Base-by-base conservation (phyloP, 2,329 filamentous ascomycete genomes). In the Dothiorella sarmentorum region DNA sequence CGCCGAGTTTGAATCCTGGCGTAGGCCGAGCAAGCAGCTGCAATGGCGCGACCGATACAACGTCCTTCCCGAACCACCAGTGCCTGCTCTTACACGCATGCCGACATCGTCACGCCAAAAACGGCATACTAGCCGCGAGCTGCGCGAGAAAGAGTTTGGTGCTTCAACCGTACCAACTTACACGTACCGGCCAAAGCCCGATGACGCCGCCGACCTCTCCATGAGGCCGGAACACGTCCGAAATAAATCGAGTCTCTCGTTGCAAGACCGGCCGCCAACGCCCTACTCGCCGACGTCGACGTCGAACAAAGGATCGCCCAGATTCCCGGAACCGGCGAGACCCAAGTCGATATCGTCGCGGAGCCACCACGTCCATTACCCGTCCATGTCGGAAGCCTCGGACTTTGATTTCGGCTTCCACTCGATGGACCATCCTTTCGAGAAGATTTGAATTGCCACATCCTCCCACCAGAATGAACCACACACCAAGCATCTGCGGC, bases 1-100 rank as follows among this genome's bases (percentile, higher is more conserved):
- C 43, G 71, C 71, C 58, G 71, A 72, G 62, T 73, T 74, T 55
- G 71, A 74, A 64, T 73, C 71, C 45, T 74, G 72, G 72, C 66
- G 72, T 49, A 62, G 71, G 37, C 72, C 72, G 13, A 73, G 70
- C 63, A 69, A 72, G 56, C 70, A 73, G 58, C 68, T 68, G 38
- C 65, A 70, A 53, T 69, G 67, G 31, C 66, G 67, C 17, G 69
- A 73, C 40, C 72, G 72, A 44, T 51, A 59, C 47, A 44, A 45
- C 40, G 33, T 55, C 18, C 49, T 60, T n/a, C 58, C 58, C 22
- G 58, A 56, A 31, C 42, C 52, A 18, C 52, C 59, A 3, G 40
- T 27, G 20, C 59, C 59, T 7, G 53, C 59, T 22, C 43, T 58
- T 10, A 58, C 52, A n/a, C 53, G 52, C 52, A 43, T 58, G 33